phyloP scores from a whole-genome alignment of 2,329 filamentous ascomycete genomes.

The Juglanconis juglandina region DNA sequence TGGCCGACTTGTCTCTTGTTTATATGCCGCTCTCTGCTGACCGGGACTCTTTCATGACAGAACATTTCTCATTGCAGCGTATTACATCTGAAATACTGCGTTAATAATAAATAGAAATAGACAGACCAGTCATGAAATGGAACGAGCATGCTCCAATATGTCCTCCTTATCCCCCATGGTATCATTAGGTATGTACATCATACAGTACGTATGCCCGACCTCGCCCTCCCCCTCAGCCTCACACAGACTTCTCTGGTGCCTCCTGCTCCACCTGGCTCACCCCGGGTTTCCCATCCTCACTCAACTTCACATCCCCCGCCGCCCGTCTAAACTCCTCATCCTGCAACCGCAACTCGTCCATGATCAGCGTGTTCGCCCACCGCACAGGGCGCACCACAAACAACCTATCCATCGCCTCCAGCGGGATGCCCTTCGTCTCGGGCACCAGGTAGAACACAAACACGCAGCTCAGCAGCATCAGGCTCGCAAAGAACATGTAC shows the following conservation, averaged over 20 bases:
- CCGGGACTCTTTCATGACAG: too few species aligned
- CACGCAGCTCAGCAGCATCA: slow-evolving; percentile 55
- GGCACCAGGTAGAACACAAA: slow-evolving; percentile 63
- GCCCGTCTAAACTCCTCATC: slow-evolving; percentile 34
- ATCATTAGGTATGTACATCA: too few species aligned
- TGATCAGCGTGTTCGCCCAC: slow-evolving; percentile 40
- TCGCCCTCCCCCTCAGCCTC: too few species aligned
- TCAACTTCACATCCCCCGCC: slow-evolving; percentile 17
- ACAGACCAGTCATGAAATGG: too few species aligned
- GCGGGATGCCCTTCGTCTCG: slow-evolving; percentile 63
- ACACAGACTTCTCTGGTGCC: slow-evolving; percentile 1
- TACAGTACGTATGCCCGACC: too few species aligned
- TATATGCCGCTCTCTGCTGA: too few species aligned
- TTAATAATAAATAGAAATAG: too few species aligned
- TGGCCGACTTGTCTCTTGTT: too few species aligned
- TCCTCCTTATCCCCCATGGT: too few species aligned
- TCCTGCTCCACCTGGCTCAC: slow-evolving; percentile 26
- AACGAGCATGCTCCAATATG: too few species aligned
- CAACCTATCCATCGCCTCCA: slow-evolving; percentile 63
- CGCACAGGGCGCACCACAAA: slow-evolving; percentile 49
- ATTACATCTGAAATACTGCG: too few species aligned
- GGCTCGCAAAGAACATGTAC: slow-evolving; percentile 65
- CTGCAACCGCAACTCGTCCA: slow-evolving; percentile 38
- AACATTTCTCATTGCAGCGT: too few species aligned
- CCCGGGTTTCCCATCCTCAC: slow-evolving; percentile 25